Evolutionary conservation across 1,139 yeast genomes (phyloP), one percentile per base, ranked within the genome.

Genomic region (Geotrichum citri-aurantii): DNA sequence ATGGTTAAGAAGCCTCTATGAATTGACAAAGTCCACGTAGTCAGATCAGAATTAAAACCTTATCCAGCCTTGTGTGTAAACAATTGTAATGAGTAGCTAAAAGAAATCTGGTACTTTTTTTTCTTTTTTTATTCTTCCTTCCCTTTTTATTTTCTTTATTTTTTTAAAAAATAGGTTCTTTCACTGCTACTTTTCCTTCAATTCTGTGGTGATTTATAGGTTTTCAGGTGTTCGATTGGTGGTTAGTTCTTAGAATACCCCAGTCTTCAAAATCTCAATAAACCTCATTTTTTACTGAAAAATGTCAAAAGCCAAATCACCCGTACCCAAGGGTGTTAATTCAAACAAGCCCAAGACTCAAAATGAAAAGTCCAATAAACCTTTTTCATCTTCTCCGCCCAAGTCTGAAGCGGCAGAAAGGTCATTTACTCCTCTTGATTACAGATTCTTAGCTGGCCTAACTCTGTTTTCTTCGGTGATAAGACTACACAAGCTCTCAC

Each of bases 401-500:
- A 71, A 73, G 2, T 63, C 71, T n/a, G 71, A 78, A 29, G 67
- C 76, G 11, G 63, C 67, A 17, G 65, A 64, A 50, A 68, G 76
- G 27, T 63, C 68, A 44, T 62, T 73, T 53, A 59, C 65, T 42
- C 58, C 69, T 40, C 52, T 58, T 42, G 73, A 70, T 59, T 57
- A 63, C 42, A 62, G 66, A 51, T 64, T 78, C 48, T 68, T 93
- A 21, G 77, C 75, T 1, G 67, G 73, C 1, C 78, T 93, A 57
- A 69, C 84, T n/a, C 65, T 81, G 1, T 70, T 84, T 46, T 81
- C 95, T 0, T 64, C 78, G 10, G 68, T 73, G 52, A 80, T 88
- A 55, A 82, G 98, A 65, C 75, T 86, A 58, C 78, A 80, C 68
- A 80, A 81, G 61, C 72, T 93, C 54, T 79, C 82, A 52, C 71